Conservation (phyloP, 177 flowering plant genomes). For the Vitis hybrid region DNA sequence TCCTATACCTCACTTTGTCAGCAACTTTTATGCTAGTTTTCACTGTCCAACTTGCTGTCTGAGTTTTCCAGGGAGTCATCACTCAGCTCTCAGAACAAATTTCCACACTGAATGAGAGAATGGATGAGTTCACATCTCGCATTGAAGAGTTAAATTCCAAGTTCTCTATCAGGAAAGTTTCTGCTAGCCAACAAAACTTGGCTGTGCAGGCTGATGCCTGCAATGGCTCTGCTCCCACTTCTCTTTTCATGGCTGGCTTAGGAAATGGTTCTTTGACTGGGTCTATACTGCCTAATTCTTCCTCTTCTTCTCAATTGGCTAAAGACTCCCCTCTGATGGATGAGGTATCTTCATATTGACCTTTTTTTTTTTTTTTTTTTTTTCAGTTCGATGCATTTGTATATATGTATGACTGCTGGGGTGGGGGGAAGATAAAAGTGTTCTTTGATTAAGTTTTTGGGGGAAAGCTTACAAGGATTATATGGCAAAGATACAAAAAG, state of each 20-base stretch:
- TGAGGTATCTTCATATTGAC: conserved; percentile 49
- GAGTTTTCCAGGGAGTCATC: conserved; percentile 57
- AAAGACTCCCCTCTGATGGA: conserved; percentile 72
- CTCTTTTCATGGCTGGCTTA: conserved; percentile 61
- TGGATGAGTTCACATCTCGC: conserved; percentile 88
- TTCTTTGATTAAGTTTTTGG: too few species aligned
- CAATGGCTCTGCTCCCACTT: conserved; percentile 81
- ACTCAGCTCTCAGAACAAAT: conserved; percentile 91
- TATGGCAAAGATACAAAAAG: too few species aligned
- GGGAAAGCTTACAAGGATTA: too few species aligned
- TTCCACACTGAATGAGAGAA: conserved; percentile 74
- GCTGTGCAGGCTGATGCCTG: conserved; percentile 62
- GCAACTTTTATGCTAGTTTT: background rate
- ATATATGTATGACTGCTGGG: too few species aligned
- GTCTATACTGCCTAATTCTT: conserved; percentile 50
- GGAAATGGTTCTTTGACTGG: conserved; percentile 72
- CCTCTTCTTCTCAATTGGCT: conserved; percentile 76
- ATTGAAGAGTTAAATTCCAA: conserved; percentile 85
- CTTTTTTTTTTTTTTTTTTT: too few species aligned
- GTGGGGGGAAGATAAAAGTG: too few species aligned
- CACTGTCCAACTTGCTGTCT: background rate
- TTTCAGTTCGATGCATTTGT: too few species aligned
- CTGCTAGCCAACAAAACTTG: conserved; percentile 69
- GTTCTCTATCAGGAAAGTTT: conserved; percentile 38
- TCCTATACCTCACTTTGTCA: background rate